Evolutionary conservation across 495 filamentous ascomycete genomes (phyloP), one percentile per base, ranked within the genome.

Genomic region (Daldinia loculata): DNA sequence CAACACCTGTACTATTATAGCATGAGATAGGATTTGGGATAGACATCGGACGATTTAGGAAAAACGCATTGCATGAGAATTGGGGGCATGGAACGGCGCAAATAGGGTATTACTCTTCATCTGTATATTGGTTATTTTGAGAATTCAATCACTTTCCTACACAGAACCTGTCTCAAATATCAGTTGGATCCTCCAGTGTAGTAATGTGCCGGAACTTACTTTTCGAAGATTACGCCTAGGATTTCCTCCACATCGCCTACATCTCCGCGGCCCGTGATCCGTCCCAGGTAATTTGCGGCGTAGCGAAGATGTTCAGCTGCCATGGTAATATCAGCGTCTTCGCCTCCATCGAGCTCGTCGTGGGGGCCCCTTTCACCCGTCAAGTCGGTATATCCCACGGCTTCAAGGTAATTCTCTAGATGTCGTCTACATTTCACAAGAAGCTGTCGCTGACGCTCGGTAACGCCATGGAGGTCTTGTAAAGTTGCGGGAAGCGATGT

Each of bases 191-290:
- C 29, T 43, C 14, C 39, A 39, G 50, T 52, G 12, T 8, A 29
- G 43, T 34, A 34, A 53, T 59, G 51, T 12, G 39, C n/a, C 61
- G 48, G 19, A 11, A 75, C 79, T 77, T 76, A 95, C 91, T 97
- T 98, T 79, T 99, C 95, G 81, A 99, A 98, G 2, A 99, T 94
- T 41, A 98, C 95, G 1, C 96, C 96, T 65, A 99, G 80, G 2
- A 98, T 93, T 74, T 98, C 95, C 79, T 99, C 95, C 32, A 99
- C 93, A 85, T 99, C 95, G 2, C 93, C 94, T 45, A 86, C 87
- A 64, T 92, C 92, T 2, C 94, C 95, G 62, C 88, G 89, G 2
- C 95, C 95, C 4, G 93, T 98, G 66, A 98, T 97, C 70, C 89
- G 88, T 2, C 92, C 91, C 11, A 99, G 82, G 60, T 87, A 87